Evolutionary conservation across 345 rosid genomes (phyloP), one percentile per base, ranked within the genome.

Genomic region (Lepidium didymum): DNA sequence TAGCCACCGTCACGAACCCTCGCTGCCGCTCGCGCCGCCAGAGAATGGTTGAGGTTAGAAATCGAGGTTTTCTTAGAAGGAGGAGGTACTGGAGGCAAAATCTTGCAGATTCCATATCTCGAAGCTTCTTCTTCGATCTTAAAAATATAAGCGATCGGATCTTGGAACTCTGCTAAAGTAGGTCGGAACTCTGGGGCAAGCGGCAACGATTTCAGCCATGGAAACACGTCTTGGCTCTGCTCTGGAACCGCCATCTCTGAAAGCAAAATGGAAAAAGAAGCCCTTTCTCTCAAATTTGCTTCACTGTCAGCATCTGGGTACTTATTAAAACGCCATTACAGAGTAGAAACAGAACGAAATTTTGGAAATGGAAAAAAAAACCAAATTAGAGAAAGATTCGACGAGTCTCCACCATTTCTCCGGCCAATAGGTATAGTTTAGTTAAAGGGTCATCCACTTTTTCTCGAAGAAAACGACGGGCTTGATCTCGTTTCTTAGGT

Each of bases 61-160:
- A 90, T 69, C 29, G 87, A 83, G 6, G 95, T 70, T 67, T 88
- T 94, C 66, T 84, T 90, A 0, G 92, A 81, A 18, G 91, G 74
- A 2, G 85, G 82, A 16, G 87, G 81, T 9, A 90, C 78, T 1
- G 99, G 99, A 33, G 99, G 99, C 15, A 94, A 77, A 64, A 94
- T 94, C 83, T 94, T 94, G 85, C 99, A 94, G 86, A 94, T 94
- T 74, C 99, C 99, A 31, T 83, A 94, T 66, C 70, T 79, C 15
- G 99, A 86, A 49, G 97, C 99, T 74, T 94, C 99, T 33, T 86
- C 87, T 69, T 94, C 97, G 82, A 90, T 91, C 85, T 94, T 94
- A 68, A 81, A 85, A 80, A 94, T 94, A 94, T 94, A 94, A 58
- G 97, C 90, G 70, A 94, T 94, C 72, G 99, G 99, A 90, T 94